Percentiles rank a stretch among this genome's conserved stretches.
Conservation (phyloP, 2,329 filamentous ascomycete genomes). For the Trichoderma afroharzianum region DNA sequence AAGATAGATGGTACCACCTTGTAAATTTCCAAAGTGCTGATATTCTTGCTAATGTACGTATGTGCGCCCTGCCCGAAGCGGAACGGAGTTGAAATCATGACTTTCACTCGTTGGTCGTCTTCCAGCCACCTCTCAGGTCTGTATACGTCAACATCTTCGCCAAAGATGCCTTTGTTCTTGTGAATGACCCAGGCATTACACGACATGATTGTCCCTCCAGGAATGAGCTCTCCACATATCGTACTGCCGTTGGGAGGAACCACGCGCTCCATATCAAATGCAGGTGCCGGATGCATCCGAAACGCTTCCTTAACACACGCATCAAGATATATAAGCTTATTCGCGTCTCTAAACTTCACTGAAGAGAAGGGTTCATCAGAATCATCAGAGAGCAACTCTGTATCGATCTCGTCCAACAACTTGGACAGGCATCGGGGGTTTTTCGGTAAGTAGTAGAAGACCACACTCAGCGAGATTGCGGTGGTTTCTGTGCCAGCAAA, state of each 20-base stretch:
- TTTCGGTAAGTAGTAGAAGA: not conserved
- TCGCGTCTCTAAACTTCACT: no score
- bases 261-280: not conserved
- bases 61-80: not conserved
- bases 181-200: not conserved
- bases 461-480: not conserved
- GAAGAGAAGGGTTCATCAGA: no score
- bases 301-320: not conserved
- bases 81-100: not conserved
- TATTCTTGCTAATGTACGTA: not conserved
- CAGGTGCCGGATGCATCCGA: not conserved
- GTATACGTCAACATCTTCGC: not conserved
- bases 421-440: not conserved
- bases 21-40: not conserved
- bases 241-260: not conserved
- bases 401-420: no score
- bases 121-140: not conserved
- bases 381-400: no score
- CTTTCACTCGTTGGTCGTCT: not conserved
- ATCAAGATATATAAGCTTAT: not conserved
- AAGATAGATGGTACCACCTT: not conserved
- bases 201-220: not conserved
- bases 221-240: not conserved
- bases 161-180: not conserved
- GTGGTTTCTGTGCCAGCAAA: not conserved